Conservation (phyloP, 192 early-diverging fungal genomes). For the Coemansia sp. region DNA sequence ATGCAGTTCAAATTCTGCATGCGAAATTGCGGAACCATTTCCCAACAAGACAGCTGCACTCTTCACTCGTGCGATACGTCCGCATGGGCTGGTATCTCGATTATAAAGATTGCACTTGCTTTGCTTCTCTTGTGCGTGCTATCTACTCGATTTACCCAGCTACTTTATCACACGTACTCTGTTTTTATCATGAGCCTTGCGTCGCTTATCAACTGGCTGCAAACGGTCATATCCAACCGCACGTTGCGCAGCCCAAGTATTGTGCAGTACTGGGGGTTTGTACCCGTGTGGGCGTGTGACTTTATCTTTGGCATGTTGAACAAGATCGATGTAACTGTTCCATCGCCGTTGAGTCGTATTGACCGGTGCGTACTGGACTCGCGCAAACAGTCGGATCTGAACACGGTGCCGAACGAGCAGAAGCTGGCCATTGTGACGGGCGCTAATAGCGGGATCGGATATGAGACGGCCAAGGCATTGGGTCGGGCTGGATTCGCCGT, state of each 20-base stretch:
- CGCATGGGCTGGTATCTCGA: background rate
- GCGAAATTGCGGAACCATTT: background rate
- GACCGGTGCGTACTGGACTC: slow-evolving; percentile 29
- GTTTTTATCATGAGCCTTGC: slow-evolving; percentile 24
- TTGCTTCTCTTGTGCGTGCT: background rate
- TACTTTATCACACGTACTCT: background rate
- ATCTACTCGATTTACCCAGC: no score
- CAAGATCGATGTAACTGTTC: slow-evolving; percentile 30
- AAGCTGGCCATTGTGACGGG: slow-evolving; percentile 54
- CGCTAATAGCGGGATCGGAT: slow-evolving; percentile 64
- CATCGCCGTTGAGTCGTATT: slow-evolving; percentile 32
- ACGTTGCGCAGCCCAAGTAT: background rate
- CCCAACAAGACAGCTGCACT: background rate
- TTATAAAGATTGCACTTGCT: background rate
- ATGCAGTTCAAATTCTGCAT: background rate
- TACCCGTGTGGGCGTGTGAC: slow-evolving; percentile 20
- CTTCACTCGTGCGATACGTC: background rate
- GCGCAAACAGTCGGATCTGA: slow-evolving; percentile 5
- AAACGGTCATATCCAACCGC: slow-evolving; percentile 7
- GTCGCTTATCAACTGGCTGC: slow-evolving; percentile 28
- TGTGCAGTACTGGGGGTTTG: slow-evolving; percentile 10
- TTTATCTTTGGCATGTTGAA: slow-evolving; percentile 25
- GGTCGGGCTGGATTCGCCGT: slow-evolving; percentile 57
- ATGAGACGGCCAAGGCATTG: slow-evolving; percentile 59
- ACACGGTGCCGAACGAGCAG: slow-evolving; percentile 16